Conservation (phyloP, 805 yeast genomes). For the Metschnikowia santaceciliae region DNA sequence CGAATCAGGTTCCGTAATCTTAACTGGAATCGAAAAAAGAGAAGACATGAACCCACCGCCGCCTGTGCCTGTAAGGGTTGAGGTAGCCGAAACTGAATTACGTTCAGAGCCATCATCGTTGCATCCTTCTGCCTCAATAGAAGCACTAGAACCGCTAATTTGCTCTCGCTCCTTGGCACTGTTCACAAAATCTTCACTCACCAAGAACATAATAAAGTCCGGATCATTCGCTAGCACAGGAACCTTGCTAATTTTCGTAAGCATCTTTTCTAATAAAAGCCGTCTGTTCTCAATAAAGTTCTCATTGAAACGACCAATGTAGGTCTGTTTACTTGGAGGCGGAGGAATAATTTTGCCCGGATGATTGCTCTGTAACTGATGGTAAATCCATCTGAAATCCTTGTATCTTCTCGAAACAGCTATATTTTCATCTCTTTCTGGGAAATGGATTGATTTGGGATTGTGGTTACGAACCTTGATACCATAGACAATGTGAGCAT, state of each 20-base stretch:
- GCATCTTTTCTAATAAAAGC: constrained; percentile 81
- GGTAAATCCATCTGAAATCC: constrained; percentile 93
- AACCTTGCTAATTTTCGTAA: constrained; percentile 60
- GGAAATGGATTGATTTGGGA: constrained; percentile 24
- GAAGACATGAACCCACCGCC: constrained; percentile 65
- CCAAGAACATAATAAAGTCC: constrained; percentile 75
- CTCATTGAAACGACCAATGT: constrained; percentile 86
- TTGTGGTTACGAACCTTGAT: constrained; percentile 61
- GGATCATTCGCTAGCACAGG: constrained; percentile 59
- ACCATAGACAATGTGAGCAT: constrained; percentile 83
- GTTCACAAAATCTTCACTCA: constrained; percentile 61
- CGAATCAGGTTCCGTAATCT: constrained; percentile 72
- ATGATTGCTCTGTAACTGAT: constrained; percentile 78
- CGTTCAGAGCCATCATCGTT: constrained; percentile 31
- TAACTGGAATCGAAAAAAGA: constrained; percentile 62
- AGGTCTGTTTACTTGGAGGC: constrained; percentile 94
- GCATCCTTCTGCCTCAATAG: constrained; percentile 34
- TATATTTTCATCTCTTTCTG: constrained; percentile 7
- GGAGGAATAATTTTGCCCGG: constrained; percentile 87
- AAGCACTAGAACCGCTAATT: constrained; percentile 51
- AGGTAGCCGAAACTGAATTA: constrained; percentile 7
- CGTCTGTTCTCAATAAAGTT: constrained; percentile 86
- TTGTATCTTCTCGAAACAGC: constrained; percentile 78
- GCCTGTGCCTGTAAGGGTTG: constrained; percentile 23
- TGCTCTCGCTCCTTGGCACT: constrained; percentile 72